Conservation (phyloP, 306 rosid species). For the Lotus japonicus region DNA sequence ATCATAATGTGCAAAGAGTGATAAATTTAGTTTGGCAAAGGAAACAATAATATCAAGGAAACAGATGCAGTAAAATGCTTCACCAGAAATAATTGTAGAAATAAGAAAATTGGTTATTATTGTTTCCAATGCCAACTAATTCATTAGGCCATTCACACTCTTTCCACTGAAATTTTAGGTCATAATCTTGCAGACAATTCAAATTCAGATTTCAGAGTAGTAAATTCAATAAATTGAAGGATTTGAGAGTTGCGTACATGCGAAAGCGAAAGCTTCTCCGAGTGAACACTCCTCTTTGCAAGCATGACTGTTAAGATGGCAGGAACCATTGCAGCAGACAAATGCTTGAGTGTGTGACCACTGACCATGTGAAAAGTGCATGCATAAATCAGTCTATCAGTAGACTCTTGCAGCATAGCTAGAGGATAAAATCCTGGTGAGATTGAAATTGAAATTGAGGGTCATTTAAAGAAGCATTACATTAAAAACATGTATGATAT, state of each 20-base stretch:
- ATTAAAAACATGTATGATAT: background rate
- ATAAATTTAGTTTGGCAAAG: background rate
- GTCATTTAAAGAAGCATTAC: background rate
- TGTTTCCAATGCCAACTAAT: background rate
- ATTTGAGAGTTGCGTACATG: background rate
- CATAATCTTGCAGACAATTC: background rate
- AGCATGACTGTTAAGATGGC: conserved; percentile 77
- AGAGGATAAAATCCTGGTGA: conserved; percentile 69
- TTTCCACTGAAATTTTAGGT: background rate
- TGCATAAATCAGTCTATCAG: conserved; percentile 51
- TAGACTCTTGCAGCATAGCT: conserved; percentile 79
- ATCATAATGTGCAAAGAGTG: background rate
- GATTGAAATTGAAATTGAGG: conserved; percentile 12
- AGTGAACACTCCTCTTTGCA: conserved; percentile 59
- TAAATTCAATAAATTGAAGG: background rate
- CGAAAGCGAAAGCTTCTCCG: conserved; percentile 40
- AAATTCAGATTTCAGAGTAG: background rate
- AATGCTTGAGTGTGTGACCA: conserved; percentile 92
- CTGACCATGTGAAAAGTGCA: conserved; percentile 69
- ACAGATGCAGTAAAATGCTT: background rate
- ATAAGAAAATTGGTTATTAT: too few species aligned
- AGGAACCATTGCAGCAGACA: conserved; percentile 85
- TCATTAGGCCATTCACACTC: background rate
- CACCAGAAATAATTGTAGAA: background rate
- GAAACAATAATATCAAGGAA: background rate